phyloP scores from a whole-genome alignment of 2,329 filamentous ascomycete species.

The Fusarium virguliforme region DNA sequence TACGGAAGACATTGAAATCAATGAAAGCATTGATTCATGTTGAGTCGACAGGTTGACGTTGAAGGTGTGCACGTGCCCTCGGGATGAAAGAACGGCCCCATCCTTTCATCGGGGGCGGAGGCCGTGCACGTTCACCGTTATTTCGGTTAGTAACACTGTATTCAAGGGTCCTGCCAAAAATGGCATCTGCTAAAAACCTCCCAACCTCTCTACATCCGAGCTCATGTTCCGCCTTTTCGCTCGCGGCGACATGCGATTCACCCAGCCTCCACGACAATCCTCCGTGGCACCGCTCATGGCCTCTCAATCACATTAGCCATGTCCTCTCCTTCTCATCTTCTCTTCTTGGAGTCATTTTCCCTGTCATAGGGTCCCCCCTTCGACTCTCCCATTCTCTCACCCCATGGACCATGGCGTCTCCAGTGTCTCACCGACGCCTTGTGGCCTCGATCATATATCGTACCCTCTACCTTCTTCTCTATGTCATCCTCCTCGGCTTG shows the following conservation, averaged over 20 bases:
- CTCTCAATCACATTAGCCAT: constrained; percentile 51
- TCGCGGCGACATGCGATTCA: constrained; percentile 41
- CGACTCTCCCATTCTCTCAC: constrained; percentile 22
- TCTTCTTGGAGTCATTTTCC: constrained; percentile 34
- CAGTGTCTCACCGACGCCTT: constrained; percentile 64
- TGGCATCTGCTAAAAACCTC: constrained; percentile 13
- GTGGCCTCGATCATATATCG: constrained; percentile 87
- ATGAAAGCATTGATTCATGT: constrained; percentile 8
- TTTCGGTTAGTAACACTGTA: neutral
- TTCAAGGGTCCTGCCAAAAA: constrained; percentile 29
- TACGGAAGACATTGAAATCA: constrained; percentile 11
- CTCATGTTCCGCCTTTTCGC: constrained; percentile 35
- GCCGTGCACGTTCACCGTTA: constrained; percentile 25
- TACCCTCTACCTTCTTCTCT: constrained; percentile 82
- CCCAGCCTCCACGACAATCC: constrained; percentile 43
- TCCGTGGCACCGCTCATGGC: constrained; percentile 43
- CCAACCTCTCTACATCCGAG: constrained; percentile 42
- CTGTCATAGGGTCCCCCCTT: constrained; percentile 26
- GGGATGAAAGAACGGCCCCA: constrained; percentile 27
- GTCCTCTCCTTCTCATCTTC: constrained; percentile 38
- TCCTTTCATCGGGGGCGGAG: neutral
- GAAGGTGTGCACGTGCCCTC: neutral
- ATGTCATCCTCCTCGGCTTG: constrained; percentile 79
- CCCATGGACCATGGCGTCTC: constrained; percentile 47
- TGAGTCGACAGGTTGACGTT: constrained; percentile 2